A percentile compares a stretch with the other conserved stretches of the same genome.
Conservation (phyloP, 2,329 filamentous ascomycete species). For the Fusarium oxysporum region DNA sequence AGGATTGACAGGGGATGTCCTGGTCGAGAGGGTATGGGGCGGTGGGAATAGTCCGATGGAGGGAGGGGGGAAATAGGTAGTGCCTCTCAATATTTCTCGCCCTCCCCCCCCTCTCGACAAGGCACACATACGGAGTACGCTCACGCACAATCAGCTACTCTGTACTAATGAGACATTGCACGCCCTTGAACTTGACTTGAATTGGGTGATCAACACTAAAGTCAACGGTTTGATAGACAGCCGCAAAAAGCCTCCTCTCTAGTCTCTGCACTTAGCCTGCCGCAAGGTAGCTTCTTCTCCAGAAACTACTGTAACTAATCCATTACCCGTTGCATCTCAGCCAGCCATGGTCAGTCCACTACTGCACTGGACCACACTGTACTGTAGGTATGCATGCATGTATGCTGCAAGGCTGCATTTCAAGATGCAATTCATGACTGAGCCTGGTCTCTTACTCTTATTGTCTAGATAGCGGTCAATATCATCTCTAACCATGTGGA, state of each 20-base stretch:
- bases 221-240: background rate
- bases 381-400: background rate
- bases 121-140: background rate
- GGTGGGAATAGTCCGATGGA: constrained; percentile 2
- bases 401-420: background rate
- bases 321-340: background rate
- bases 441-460: background rate
- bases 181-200: background rate
- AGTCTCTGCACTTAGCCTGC: background rate
- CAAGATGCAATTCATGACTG: background rate
- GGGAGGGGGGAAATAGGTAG: background rate
- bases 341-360: constrained; percentile 10
- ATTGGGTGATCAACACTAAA: background rate
- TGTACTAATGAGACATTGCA: background rate
- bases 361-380: background rate
- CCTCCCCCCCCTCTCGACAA: background rate
- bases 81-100: background rate
- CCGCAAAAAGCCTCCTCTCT: background rate
- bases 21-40: background rate
- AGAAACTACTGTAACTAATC: background rate
- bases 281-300: background rate
- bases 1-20: constrained; percentile 13
- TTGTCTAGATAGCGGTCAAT: background rate
- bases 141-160: background rate
- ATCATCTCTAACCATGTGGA: background rate